Evolutionary conservation across 495 filamentous ascomycete genomes (phyloP).

Genomic region (Annulohypoxylon moriforme): DNA sequence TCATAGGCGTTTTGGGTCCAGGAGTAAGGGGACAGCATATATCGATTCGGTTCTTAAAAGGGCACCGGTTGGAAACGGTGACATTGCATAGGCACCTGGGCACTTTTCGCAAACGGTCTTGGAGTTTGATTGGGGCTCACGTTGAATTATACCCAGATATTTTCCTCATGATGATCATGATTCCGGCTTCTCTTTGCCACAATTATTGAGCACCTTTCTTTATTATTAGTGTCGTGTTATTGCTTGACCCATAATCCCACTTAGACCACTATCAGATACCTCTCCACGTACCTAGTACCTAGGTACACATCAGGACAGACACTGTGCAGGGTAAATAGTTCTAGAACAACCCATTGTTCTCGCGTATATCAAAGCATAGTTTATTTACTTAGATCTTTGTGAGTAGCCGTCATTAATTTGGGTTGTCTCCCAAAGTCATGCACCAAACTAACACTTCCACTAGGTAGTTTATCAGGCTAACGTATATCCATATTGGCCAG

Average conservation of each 20-base stretch:
- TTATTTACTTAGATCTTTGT: no score
- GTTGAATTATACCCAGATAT: conserved; percentile 10
- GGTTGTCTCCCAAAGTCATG: no score
- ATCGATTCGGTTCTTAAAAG: background rate
- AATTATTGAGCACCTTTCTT: background rate
- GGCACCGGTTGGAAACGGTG: background rate
- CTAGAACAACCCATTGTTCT: no score
- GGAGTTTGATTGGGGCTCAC: background rate
- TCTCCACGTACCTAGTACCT: no score
- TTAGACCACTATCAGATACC: no score
- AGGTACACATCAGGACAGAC: no score
- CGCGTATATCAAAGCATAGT: no score
- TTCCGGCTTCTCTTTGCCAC: background rate
- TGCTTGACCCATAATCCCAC: background rate
- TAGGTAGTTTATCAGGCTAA: no score
- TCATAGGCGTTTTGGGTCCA: conserved; percentile 16
- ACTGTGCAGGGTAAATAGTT: no score
- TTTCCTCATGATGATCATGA: background rate
- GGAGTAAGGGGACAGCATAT: background rate
- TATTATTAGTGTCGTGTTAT: background rate
- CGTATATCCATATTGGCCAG: no score
- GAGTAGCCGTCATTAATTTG: no score
- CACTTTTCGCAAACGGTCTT: background rate
- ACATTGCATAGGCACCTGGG: background rate
- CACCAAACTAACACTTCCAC: no score